A percentile compares a stretch with the other conserved stretches of the same genome.
phyloP scores from a whole-genome alignment of 495 filamentous ascomycete species.

The Amphirosellinia nigrospora region DNA sequence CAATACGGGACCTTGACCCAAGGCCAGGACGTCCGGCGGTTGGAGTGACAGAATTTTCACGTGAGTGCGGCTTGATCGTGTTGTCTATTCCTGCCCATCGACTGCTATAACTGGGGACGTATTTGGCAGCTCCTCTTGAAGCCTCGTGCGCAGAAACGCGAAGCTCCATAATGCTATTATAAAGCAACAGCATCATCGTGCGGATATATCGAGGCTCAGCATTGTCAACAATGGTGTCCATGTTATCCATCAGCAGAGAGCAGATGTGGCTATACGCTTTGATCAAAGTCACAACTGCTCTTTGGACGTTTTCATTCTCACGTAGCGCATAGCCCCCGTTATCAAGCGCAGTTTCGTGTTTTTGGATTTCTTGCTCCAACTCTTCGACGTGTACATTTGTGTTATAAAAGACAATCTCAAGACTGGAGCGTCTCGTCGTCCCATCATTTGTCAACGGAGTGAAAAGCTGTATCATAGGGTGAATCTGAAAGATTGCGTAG shows the following conservation, averaged over 20 bases:
- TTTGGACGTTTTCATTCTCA: slow-evolving; percentile 70
- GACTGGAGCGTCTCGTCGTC: slow-evolving; percentile 68
- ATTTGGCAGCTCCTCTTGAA: slow-evolving; percentile 52
- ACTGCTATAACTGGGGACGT: slow-evolving; percentile 29
- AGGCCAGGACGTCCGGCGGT: slow-evolving; percentile 61
- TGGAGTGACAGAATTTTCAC: slow-evolving; percentile 65
- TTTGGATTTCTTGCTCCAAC: slow-evolving; percentile 74
- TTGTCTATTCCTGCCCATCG: slow-evolving; percentile 42
- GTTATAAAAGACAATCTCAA: slow-evolving; percentile 80
- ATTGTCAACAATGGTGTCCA: slow-evolving; percentile 72
- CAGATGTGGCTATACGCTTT: slow-evolving; percentile 78
- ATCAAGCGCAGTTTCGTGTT: slow-evolving; percentile 61
- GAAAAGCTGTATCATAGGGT: slow-evolving; percentile 74
- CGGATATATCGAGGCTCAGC: slow-evolving; percentile 81
- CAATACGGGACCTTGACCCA: slow-evolving; percentile 62
- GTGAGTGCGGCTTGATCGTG: slow-evolving; percentile 50
- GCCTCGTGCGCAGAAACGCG: slow-evolving; percentile 53
- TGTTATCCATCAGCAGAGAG: slow-evolving; percentile 69
- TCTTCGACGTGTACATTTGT: slow-evolving; percentile 76
- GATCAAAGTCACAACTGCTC: slow-evolving; percentile 73
- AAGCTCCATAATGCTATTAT: slow-evolving; percentile 79
- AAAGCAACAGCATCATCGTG: slow-evolving; percentile 79
- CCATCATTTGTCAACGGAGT: slow-evolving; percentile 73
- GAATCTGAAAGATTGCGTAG: slow-evolving; percentile 82
- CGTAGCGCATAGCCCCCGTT: slow-evolving; percentile 57